Percentiles rank a stretch among this genome's conserved stretches.
phyloP scores from a whole-genome alignment of 164 flowering plant species.

The Stephania japonica region DNA sequence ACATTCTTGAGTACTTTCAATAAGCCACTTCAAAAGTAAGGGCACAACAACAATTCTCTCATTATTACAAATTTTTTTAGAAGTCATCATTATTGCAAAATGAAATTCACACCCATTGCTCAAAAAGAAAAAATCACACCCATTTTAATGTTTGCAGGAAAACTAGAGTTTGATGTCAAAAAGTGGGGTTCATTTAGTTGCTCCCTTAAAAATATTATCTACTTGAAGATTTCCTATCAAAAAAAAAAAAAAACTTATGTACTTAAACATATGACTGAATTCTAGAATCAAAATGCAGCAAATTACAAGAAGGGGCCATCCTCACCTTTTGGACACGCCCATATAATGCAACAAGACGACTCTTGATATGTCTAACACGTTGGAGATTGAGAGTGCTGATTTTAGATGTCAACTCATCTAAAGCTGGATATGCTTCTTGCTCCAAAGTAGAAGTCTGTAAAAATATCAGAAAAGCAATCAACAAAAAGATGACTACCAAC shows the following conservation, averaged over 20 bases:
- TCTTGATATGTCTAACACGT: constrained; percentile 53
- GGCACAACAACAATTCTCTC: too few species aligned
- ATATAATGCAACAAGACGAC: constrained; percentile 46
- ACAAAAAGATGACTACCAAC: background rate
- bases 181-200: too few species aligned
- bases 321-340: constrained; percentile 59
- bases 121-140: too few species aligned
- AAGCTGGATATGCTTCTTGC: constrained; percentile 56
- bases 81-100: too few species aligned
- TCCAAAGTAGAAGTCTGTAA: constrained; percentile 41
- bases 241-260: too few species aligned
- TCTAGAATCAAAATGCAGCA: background rate
- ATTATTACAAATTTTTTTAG: too few species aligned
- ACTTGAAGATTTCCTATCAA: too few species aligned
- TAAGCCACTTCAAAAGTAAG: too few species aligned
- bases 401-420: constrained; percentile 52
- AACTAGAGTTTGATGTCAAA: background rate
- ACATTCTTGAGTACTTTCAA: too few species aligned
- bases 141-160: background rate
- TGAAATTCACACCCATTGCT: too few species aligned
- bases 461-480: background rate
- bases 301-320: background rate
- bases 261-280: background rate
- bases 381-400: constrained; percentile 55
- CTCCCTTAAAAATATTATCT: too few species aligned